These are phyloP conservation scores for Gymnopilus dilepis DNA, from an alignment of 768 basidiomycete genomes.

Conservation along the genomic window DNA sequence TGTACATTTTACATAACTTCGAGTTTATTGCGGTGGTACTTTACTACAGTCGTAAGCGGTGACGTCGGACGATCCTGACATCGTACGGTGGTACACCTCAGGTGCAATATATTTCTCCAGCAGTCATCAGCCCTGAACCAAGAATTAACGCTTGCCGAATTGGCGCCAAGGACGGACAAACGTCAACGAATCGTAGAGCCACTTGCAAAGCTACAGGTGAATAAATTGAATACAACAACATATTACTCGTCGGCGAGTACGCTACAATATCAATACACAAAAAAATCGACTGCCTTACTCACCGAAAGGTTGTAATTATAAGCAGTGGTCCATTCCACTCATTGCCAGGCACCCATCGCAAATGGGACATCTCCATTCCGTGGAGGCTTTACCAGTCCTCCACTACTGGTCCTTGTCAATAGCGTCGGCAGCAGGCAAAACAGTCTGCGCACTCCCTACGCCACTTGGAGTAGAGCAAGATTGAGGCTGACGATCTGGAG, in stretches of 20 bases:
- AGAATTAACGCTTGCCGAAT: too few species aligned
- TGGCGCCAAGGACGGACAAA: too few species aligned
- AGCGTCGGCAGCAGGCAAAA: background rate
- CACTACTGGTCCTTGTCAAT: background rate
- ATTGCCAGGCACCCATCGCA: background rate
- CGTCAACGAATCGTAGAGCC: too few species aligned
- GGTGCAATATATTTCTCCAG: background rate
- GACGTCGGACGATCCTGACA: background rate
- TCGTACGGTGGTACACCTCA: background rate
- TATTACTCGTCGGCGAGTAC: background rate
- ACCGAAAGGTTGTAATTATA: background rate
- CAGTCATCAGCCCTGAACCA: background rate
- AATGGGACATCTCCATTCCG: background rate
- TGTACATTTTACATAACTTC: too few species aligned
- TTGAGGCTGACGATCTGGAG: background rate
- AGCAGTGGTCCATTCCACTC: background rate
- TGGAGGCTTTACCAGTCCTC: too few species aligned
- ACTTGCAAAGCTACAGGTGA: background rate
- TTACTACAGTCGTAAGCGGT: background rate
- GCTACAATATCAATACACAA: background rate
- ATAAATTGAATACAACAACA: background rate
- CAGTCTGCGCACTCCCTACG: too few species aligned
- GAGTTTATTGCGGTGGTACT: too few species aligned
- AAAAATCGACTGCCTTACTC: too few species aligned
- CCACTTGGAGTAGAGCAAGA: background rate